These are phyloP conservation scores for Cadophora sp. DNA, from an alignment of 2,329 filamentous ascomycete species.

Conservation along the genomic window DNA sequence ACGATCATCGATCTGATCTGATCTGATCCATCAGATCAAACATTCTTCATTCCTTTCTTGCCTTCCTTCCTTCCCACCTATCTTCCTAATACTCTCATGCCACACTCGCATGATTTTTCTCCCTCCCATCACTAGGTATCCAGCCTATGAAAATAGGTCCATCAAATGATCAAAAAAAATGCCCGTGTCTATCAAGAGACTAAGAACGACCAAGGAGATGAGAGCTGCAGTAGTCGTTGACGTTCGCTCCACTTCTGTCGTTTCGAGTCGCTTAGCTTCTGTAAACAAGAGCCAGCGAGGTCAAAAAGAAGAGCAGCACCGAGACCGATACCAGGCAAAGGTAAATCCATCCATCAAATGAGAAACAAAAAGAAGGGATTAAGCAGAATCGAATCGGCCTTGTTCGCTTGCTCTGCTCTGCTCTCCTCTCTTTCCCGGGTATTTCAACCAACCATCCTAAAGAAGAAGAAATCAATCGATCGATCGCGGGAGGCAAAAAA, in stretches of 20 bases:
- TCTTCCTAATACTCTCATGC: background rate
- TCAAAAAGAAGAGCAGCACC: background rate
- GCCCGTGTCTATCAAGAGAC: background rate
- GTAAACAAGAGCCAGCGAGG: background rate
- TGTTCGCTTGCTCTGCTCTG: background rate
- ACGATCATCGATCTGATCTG: background rate
- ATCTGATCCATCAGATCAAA: background rate
- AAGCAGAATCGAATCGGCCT: background rate
- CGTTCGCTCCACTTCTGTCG: too few relatives aligned
- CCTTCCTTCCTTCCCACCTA: background rate
- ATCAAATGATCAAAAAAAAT: background rate
- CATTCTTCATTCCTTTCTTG: background rate
- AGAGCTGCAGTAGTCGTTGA: background rate
- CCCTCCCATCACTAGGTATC: background rate
- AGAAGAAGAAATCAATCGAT: background rate
- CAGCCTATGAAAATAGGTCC: conserved; percentile 7
- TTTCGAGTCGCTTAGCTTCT: too few relatives aligned
- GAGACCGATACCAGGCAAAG: background rate
- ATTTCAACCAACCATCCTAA: conserved; percentile 19
- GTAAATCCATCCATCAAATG: background rate
- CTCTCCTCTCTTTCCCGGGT: conserved; percentile 13
- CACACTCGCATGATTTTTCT: background rate
- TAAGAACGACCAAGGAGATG: background rate
- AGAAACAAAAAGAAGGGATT: background rate
- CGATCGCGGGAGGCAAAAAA: background rate